Evolutionary conservation across 2,329 filamentous ascomycete species (phyloP).

Genomic region (Botryotinia globosa): DNA sequence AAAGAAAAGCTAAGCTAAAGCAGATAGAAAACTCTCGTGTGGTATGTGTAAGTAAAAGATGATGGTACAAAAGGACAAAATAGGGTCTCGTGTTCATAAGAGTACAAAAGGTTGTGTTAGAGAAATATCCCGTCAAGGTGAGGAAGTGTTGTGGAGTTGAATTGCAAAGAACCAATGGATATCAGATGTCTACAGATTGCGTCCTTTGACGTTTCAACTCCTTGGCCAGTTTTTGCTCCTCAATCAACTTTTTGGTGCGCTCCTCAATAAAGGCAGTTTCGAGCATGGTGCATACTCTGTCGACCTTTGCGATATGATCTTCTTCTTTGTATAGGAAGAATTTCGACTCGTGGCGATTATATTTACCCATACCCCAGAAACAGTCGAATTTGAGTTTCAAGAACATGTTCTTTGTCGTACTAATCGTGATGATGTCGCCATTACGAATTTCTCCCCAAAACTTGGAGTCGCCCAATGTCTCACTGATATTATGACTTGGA

Average conservation of each 20-base stretch:
- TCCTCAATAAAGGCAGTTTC: neutral
- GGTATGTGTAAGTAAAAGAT: neutral
- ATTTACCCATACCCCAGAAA: slow-evolving; percentile 34
- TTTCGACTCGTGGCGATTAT: slow-evolving; percentile 27
- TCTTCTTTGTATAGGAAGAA: slow-evolving; percentile 19
- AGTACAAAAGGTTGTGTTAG: neutral
- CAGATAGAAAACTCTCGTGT: neutral
- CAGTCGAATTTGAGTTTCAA: slow-evolving; percentile 36
- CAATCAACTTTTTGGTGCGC: neutral
- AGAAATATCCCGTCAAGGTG: neutral
- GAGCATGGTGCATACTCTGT: neutral
- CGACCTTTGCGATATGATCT: slow-evolving; percentile 8
- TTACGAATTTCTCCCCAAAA: slow-evolving; percentile 70
- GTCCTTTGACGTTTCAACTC: slow-evolving; percentile 6
- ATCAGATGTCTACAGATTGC: neutral
- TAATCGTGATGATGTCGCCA: slow-evolving; percentile 75
- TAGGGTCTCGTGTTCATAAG: neutral
- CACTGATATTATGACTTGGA: slow-evolving; percentile 52
- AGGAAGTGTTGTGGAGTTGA: neutral
- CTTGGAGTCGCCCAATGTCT: slow-evolving; percentile 49
- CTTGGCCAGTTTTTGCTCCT: neutral
- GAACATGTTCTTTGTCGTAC: slow-evolving; percentile 42
- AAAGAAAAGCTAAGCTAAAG: neutral
- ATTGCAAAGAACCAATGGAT: neutral
- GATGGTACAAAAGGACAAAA: slow-evolving; percentile 2